phyloP scores from a whole-genome alignment of 306 rosid species.

The Gleditsia sinensis region DNA sequence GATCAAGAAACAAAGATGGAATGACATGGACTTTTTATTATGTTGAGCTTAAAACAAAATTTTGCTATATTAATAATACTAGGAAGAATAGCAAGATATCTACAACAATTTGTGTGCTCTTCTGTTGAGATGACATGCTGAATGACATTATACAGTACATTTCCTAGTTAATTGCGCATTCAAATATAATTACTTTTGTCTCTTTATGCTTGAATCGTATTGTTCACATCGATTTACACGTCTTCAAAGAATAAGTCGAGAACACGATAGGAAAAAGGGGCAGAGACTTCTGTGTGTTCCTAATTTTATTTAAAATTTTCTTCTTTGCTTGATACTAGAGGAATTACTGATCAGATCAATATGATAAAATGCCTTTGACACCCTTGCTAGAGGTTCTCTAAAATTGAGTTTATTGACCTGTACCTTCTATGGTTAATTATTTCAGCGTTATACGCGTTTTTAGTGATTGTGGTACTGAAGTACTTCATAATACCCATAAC shows the following conservation, averaged over 20 bases:
- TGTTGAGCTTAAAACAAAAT: constrained; percentile 37
- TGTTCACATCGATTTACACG: constrained; percentile 11
- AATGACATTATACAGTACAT: constrained; percentile 28
- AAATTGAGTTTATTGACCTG: background rate
- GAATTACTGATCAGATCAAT: background rate
- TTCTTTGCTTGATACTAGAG: background rate
- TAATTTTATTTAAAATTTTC: background rate
- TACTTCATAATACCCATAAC: constrained; percentile 1
- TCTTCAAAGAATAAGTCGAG: background rate
- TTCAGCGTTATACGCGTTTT: background rate
- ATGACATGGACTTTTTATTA: constrained; percentile 53
- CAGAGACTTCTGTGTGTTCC: background rate
- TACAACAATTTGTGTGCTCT: constrained; percentile 19
- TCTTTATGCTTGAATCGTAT: constrained; percentile 1
- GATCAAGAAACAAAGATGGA: constrained; percentile 63
- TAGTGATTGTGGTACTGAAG: constrained; percentile 10
- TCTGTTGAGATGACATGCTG: constrained; percentile 16
- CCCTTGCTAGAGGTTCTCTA: constrained; percentile 3
- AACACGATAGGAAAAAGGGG: background rate
- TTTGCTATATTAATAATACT: constrained; percentile 28
- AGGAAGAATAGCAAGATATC: constrained; percentile 31
- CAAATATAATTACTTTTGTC: constrained; percentile 16
- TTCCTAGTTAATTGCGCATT: constrained; percentile 9
- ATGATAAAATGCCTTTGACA: background rate
- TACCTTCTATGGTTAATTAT: background rate